Evolutionary conservation across 768 basidiomycete genomes (phyloP), one percentile per base, ranked within the genome.

Genomic region (Lentinula aciculospora): DNA sequence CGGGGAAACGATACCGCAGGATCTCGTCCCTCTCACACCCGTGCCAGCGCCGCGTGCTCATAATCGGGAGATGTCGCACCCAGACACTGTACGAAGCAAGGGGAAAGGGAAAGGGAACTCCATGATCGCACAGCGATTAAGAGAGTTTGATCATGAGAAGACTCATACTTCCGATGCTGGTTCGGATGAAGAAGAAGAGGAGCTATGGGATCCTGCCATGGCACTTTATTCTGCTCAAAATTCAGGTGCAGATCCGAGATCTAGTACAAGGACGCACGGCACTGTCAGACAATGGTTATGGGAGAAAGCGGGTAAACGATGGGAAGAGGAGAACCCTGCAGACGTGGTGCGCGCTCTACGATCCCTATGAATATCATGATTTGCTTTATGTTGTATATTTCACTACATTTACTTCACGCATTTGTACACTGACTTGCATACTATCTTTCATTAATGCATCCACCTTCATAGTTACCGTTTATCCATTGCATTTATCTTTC

Each of bases 211-310:
- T 50, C 31, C 49, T 47, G 45, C 50, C 36, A 48, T 23, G 21
- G 23, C 25, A 44, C 53, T 19, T 31, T 29, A 46, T 21, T 27
- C 21, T 5, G 29, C 28, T 15, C 25, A 49, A n/a, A 29, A 44
- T 2, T 7, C 54, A 34, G 27, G 57, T 4, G 19, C 10, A 12
- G 1, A 44, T 12, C 42, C 42, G 2, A 44, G 42, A 44, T 44
- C 42, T 23, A 44, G 42, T 23, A 44, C 42, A 4, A 44, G 42
- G 19, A 57, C 62, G 15, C 65, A 58, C 28, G 63, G 64, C 17
- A 61, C 62, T 45, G 71, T 69, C n/a, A 64, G 65, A 40, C 70
- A 70, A 44, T 79, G 79, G 77, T 40, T 73, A 7, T 66, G 68
- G 28, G 78, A 79, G 62, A 71, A 71, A 60, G 71, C 68, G 19